phyloP scores from a whole-genome alignment of 345 rosid genomes.

The Arabidopsis suecica region DNA sequence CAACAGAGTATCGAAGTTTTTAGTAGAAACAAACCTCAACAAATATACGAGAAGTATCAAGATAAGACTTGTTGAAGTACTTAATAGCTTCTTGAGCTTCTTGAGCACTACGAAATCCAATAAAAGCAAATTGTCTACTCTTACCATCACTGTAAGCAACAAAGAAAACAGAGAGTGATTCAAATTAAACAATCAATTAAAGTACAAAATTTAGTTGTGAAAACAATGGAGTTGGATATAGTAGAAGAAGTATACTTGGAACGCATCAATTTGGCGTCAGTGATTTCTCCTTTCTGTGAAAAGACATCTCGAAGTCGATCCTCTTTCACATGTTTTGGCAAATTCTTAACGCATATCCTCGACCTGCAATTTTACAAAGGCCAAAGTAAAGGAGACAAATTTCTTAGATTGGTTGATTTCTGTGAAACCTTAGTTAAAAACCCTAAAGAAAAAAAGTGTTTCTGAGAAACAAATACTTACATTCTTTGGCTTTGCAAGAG shows the following conservation, averaged over 20 bases:
- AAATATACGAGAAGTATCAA: slow-evolving; percentile 63
- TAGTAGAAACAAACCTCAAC: slow-evolving; percentile 65
- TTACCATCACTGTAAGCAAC: slow-evolving; percentile 67
- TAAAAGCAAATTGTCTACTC: slow-evolving; percentile 84
- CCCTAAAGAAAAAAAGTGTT: background rate
- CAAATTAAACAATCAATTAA: background rate
- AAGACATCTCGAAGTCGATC: slow-evolving; percentile 69
- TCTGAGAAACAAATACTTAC: slow-evolving; percentile 26
- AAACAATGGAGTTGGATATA: background rate
- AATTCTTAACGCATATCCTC: slow-evolving; percentile 79
- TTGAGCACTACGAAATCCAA: slow-evolving; percentile 72
- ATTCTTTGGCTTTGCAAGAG: slow-evolving; percentile 26
- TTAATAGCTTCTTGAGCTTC: slow-evolving; percentile 87
- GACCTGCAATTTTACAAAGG: slow-evolving; percentile 57
- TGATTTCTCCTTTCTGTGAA: slow-evolving; percentile 85
- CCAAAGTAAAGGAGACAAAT: background rate
- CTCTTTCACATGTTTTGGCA: slow-evolving; percentile 70
- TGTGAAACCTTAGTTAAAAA: background rate
- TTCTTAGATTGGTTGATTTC: background rate
- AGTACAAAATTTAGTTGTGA: background rate
- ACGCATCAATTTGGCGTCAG: slow-evolving; percentile 78
- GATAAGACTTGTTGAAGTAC: slow-evolving; percentile 70
- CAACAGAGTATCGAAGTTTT: slow-evolving; percentile 14
- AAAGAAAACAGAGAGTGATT: slow-evolving; percentile 7
- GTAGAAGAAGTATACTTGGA: slow-evolving; percentile 52